Base-by-base conservation (phyloP, 441 rosid genomes). In the Brassica hybrid region DNA sequence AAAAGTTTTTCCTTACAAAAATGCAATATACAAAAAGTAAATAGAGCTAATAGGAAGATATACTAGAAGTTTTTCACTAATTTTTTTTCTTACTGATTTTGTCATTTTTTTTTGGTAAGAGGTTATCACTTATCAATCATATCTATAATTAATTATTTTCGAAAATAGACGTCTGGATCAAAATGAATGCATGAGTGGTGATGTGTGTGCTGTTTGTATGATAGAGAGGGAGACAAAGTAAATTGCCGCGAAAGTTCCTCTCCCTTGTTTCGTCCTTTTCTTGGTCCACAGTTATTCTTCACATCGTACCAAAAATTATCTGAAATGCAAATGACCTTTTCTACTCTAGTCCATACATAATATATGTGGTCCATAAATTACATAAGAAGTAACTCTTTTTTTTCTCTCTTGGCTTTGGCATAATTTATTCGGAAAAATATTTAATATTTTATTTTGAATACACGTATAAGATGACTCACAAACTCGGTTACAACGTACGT, bases 171-270 rank as follows among this genome's bases (percentile, higher is more conserved):
- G 59, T 71, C 5, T 71, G 27, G 67, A 60, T 43, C 8, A 7
- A 16, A 50, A 70, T 4, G 19, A 56, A 69, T 69, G 63, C 43
- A 65, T 65, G 52, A 36, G 23, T 18, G 14, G 18, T 67, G 70
- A 6, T 65, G 69, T 66, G 70, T 19, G 56, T 41, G 56, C 36
- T 45, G 67, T 61, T 63, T 61, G 27, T 71, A 43, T 71, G 67
- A 25, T 71, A 54, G 63, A 56, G 21, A 10, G 7, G 32, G 57
- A 21, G 74, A 71, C 74, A n/a, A 59, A 36, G 74, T 71, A 73
- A 74, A 54, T 74, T 74, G 56, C 71, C 77, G 27, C 71, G 71
- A 54, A 36, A 14, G 43, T 67, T 65, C 71, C 36, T 74, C 56
- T 14, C 34, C 11, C 43, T 52, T 74, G 65, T 74, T 65, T 65